These are phyloP conservation scores for Echinochloa phyllopogon DNA, from an alignment of 176 grass and related monocot genomes.

Conservation along the genomic window DNA sequence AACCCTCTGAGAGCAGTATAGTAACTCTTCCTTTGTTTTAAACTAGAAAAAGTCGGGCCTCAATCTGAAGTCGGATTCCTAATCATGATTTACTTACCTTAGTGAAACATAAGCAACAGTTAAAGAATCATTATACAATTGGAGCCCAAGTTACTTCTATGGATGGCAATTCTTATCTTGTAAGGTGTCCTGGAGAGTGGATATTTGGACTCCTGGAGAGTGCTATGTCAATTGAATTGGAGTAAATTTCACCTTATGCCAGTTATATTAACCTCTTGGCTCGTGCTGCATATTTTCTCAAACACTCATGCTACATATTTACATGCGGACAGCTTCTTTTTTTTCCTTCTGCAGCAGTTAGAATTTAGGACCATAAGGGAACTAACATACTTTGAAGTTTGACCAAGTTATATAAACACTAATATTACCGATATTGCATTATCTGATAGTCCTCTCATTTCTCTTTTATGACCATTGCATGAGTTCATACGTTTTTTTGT, in stretches of 20 bases:
- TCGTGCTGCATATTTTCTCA: not conserved
- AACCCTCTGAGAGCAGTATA: constrained; percentile 3
- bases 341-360: not conserved
- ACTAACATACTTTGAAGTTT: not conserved
- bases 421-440: not conserved
- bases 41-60: not conserved
- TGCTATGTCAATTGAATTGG: not conserved
- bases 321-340: not conserved
- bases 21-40: not conserved
- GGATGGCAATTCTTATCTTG: not conserved
- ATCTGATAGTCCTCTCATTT: not conserved
- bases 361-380: not conserved
- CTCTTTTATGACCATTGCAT: not conserved
- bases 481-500: not conserved
- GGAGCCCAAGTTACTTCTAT: not conserved
- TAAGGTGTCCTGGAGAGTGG: not conserved
- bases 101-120: not conserved
- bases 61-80: not conserved
- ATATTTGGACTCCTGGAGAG: not conserved
- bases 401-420: not conserved
- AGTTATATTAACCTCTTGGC: not conserved
- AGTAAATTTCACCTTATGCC: not conserved
- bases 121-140: not conserved
- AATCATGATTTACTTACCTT: not conserved
- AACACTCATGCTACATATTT: not conserved